phyloP scores from a whole-genome alignment of 2,329 filamentous ascomycete genomes.

The Arthrinium puccinioides region DNA sequence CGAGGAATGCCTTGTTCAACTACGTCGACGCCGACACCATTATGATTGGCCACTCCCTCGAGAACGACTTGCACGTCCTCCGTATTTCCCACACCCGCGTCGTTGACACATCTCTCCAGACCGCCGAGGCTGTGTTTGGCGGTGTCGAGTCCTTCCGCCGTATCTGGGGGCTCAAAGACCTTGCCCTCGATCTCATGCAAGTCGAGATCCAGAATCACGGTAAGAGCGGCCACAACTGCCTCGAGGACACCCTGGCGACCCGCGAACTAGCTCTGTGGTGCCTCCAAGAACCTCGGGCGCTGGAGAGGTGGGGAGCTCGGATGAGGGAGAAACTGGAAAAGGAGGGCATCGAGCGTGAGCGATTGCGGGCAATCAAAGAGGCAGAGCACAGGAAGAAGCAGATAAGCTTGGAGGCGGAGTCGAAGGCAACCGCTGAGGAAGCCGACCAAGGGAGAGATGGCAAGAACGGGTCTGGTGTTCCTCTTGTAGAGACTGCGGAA shows the following conservation, averaged over 20 bases:
- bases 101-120: constrained; percentile 36
- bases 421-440: too few relatives aligned
- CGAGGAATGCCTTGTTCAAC: constrained; percentile 32
- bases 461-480: too few relatives aligned
- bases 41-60: constrained; percentile 38
- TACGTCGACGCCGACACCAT: constrained; percentile 35
- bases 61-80: constrained; percentile 36
- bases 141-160: constrained; percentile 7
- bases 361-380: too few relatives aligned
- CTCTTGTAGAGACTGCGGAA: too few relatives aligned
- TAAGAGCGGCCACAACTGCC: constrained; percentile 30
- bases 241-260: constrained; percentile 37
- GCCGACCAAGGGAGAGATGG: too few relatives aligned
- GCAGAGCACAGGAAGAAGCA: too few relatives aligned
- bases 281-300: too few relatives aligned
- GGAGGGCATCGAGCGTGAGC: too few relatives aligned
- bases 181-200: constrained; percentile 26
- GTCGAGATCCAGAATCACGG: constrained; percentile 25
- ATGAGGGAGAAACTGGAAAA: too few relatives aligned
- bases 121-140: constrained; percentile 24
- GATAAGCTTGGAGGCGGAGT: too few relatives aligned
- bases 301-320: too few relatives aligned
- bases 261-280: constrained; percentile 37
- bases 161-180: constrained; percentile 27
- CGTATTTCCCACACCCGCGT: constrained; percentile 32